Conservation (phyloP, 108 stramenopile species). For the Cyclotella choctawhatcheeana region DNA sequence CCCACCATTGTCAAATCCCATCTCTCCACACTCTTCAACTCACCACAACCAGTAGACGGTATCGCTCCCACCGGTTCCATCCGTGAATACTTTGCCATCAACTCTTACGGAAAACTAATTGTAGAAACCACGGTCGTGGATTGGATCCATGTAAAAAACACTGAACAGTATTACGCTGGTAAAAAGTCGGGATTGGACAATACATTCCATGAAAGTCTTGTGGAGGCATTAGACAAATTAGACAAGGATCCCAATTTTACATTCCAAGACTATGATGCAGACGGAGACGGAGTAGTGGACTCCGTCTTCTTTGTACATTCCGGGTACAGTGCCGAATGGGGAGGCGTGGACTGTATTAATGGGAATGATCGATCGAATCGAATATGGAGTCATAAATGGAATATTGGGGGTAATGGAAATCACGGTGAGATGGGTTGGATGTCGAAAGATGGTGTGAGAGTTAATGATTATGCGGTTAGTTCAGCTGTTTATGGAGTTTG, state of each 20-base stretch:
- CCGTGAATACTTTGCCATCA: conserved; percentile 37
- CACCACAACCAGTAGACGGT: too few species aligned
- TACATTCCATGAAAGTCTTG: conserved; percentile 13
- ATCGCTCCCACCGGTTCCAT: conserved; percentile 35
- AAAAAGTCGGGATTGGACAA: conserved; percentile 16
- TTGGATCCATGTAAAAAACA: conserved; percentile 45
- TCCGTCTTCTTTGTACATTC: conserved; percentile 32
- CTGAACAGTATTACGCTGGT: conserved; percentile 40
- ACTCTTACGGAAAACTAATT: conserved; percentile 28
- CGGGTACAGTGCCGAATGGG: conserved; percentile 41
- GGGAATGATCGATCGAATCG: conserved; percentile 19
- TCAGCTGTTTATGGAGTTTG: conserved; percentile 38
- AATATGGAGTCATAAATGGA: conserved; percentile 33
- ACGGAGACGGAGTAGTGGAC: conserved; percentile 19
- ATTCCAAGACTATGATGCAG: conserved; percentile 19
- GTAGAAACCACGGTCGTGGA: conserved; percentile 35
- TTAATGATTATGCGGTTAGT: conserved; percentile 26
- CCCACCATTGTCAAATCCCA: conserved; percentile 1
- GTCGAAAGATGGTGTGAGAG: conserved; percentile 18
- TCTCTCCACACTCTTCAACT: conserved; percentile 20
- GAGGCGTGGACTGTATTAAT: conserved; percentile 31
- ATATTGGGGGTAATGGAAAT: not conserved
- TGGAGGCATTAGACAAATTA: conserved; percentile 9
- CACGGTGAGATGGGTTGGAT: too few species aligned
- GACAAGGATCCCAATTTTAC: conserved; percentile 20